Conservation (phyloP, 805 yeast genomes). For the Zygotorulaspora chibaensis region DNA sequence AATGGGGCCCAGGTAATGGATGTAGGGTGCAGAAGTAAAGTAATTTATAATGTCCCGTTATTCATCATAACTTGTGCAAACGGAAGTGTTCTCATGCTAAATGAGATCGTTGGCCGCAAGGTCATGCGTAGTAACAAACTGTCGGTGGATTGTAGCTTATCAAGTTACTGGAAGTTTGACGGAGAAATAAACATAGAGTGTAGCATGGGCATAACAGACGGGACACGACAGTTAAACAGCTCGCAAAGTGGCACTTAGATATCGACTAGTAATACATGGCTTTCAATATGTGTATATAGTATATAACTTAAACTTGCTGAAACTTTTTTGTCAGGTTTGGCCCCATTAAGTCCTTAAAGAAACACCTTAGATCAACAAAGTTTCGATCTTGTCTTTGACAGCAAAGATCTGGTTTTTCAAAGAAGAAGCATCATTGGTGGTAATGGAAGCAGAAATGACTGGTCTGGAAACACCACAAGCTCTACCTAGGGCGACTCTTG, state of each 20-base stretch:
- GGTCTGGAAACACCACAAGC: conserved; percentile 99
- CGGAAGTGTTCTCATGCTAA: conserved; percentile 3
- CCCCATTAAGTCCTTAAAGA: conserved; percentile 3
- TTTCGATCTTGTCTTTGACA: conserved; percentile 98
- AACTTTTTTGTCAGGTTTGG: too few species aligned
- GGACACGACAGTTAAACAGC: too few species aligned
- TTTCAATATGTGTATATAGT: too few species aligned
- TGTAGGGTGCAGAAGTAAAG: background rate
- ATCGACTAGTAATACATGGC: too few species aligned
- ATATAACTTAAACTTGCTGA: too few species aligned
- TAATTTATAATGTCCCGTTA: conserved; percentile 2
- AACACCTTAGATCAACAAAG: conserved; percentile 69
- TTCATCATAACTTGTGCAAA: conserved; percentile 12
- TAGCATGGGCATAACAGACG: too few species aligned
- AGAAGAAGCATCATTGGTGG: conserved; percentile 97
- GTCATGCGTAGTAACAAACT: too few species aligned
- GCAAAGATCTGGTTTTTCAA: conserved; percentile 95
- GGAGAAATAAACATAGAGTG: too few species aligned
- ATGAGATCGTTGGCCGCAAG: background rate
- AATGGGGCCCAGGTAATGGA: background rate
- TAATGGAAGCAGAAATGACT: conserved; percentile 96
- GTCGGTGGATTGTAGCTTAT: too few species aligned
- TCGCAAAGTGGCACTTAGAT: too few species aligned
- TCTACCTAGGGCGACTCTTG: conserved; percentile 98
- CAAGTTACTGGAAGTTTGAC: too few species aligned